These are phyloP conservation scores for Xylaria sp. DNA, from an alignment of 2,329 filamentous ascomycete genomes.

Conservation along the genomic window DNA sequence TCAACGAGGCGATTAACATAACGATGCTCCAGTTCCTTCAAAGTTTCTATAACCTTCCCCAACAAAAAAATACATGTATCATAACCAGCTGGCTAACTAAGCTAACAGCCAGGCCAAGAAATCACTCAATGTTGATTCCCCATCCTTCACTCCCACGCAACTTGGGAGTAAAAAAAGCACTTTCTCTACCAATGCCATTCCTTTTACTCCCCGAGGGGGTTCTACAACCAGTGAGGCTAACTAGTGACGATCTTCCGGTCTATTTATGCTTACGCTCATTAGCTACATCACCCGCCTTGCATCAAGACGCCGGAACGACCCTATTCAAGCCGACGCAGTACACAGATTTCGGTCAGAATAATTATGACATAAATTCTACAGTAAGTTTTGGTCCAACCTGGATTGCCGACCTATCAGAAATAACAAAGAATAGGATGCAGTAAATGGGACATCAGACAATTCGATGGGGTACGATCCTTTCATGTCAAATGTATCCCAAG, in stretches of 20 bases:
- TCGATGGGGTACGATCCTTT: slow-evolving; percentile 71
- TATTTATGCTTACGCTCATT: slow-evolving; percentile 29
- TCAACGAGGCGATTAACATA: slow-evolving; percentile 1
- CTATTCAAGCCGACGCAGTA: slow-evolving; percentile 67
- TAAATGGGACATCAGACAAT: slow-evolving; percentile 46
- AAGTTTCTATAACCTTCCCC: neutral
- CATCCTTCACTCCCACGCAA: slow-evolving; percentile 84
- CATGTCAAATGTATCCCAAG: slow-evolving; percentile 65
- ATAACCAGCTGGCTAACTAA: slow-evolving; percentile 44
- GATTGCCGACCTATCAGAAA: neutral
- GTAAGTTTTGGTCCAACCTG: slow-evolving; percentile 51
- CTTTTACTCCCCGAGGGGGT: slow-evolving; percentile 78
- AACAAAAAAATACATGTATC: neutral
- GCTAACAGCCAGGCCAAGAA: slow-evolving; percentile 67
- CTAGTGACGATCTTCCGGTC: neutral
- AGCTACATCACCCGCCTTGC: slow-evolving; percentile 53
- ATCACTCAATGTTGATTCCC: slow-evolving; percentile 92
- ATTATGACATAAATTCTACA: slow-evolving; percentile 62
- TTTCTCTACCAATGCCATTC: slow-evolving; percentile 88
- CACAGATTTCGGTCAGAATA: slow-evolving; percentile 66
- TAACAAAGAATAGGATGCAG: slow-evolving; percentile 43
- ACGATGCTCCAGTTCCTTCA: neutral
- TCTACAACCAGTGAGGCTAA: slow-evolving; percentile 41
- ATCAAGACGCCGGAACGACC: slow-evolving; percentile 56
- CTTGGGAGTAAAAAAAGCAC: slow-evolving; percentile 72